These are phyloP conservation scores for Suillus weaverae DNA, from an alignment of 768 basidiomycete genomes.

Conservation along the genomic window DNA sequence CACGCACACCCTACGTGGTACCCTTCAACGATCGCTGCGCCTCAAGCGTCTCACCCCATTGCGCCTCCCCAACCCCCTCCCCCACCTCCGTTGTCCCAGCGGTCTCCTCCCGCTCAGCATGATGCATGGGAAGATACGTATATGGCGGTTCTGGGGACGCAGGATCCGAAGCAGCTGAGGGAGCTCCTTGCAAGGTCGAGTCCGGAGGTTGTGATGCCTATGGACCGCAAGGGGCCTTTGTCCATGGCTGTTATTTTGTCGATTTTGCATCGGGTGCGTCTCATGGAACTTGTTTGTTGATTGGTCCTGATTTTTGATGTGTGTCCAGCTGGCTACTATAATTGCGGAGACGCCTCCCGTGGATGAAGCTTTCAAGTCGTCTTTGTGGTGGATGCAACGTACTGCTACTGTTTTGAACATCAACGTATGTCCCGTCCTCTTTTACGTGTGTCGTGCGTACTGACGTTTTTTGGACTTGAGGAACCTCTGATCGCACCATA, in stretches of 20 bases:
- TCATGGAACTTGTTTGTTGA: slow-evolving; percentile 5
- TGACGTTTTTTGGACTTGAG: slow-evolving; percentile 31
- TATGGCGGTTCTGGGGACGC: slow-evolving; percentile 70
- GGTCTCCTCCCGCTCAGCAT: slow-evolving; percentile 53
- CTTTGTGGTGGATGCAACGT: slow-evolving; percentile 87
- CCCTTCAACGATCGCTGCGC: slow-evolving; percentile 63
- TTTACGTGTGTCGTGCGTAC: neutral
- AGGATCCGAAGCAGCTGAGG: slow-evolving; percentile 72
- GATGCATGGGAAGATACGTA: slow-evolving; percentile 89
- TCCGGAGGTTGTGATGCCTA: slow-evolving; percentile 78
- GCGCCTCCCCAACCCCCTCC: slow-evolving; percentile 58
- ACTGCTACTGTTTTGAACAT: slow-evolving; percentile 69
- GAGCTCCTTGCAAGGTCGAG: slow-evolving; percentile 73
- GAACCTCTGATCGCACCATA: slow-evolving; percentile 83
- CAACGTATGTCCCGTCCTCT: slow-evolving; percentile 46
- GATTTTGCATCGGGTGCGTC: slow-evolving; percentile 75
- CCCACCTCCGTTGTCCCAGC: slow-evolving; percentile 41
- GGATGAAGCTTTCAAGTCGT: slow-evolving; percentile 79
- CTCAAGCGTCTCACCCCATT: slow-evolving; percentile 79
- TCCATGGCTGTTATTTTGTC: slow-evolving; percentile 86
- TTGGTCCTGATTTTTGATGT: neutral
- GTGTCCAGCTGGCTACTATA: slow-evolving; percentile 62
- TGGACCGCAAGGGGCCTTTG: slow-evolving; percentile 65
- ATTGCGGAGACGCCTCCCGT: slow-evolving; percentile 74
- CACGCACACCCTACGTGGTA: slow-evolving; percentile 51